Conservation (phyloP, 1,139 yeast species). For the Suhomyces ambrosiae region DNA sequence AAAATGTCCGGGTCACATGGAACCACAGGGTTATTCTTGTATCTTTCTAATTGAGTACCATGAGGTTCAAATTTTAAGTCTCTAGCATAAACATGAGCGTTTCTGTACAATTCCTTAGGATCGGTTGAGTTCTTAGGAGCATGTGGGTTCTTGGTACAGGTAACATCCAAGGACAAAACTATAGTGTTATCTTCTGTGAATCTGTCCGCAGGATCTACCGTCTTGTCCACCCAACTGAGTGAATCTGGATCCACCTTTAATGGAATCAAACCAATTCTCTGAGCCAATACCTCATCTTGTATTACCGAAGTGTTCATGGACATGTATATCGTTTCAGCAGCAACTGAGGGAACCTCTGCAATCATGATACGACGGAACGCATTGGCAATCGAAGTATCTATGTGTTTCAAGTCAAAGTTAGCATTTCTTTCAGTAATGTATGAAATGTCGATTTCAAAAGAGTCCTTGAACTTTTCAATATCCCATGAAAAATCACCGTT, state of each 20-base stretch:
- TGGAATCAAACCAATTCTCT: slow-evolving; percentile 90
- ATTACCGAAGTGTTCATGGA: slow-evolving; percentile 94
- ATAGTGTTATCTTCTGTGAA: slow-evolving; percentile 88
- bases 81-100: slow-evolving; percentile 83
- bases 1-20: slow-evolving; percentile 87
- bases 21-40: slow-evolving; percentile 68
- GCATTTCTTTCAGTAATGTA: slow-evolving; percentile 69
- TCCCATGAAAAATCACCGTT: slow-evolving; percentile 79
- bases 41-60: slow-evolving; percentile 76
- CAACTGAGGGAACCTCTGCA: slow-evolving; percentile 94
- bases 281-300: slow-evolving; percentile 96
- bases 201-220: slow-evolving; percentile 64
- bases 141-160: slow-evolving; percentile 82
- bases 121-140: slow-evolving; percentile 80
- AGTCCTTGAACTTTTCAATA: slow-evolving; percentile 72
- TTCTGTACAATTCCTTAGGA: slow-evolving; percentile 80
- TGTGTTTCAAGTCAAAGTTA: slow-evolving; percentile 81
- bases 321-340: slow-evolving; percentile 87
- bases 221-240: slow-evolving; percentile 72
- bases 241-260: slow-evolving; percentile 89
- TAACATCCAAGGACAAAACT: slow-evolving; percentile 76
- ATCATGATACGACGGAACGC: slow-evolving; percentile 98
- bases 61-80: slow-evolving; percentile 91
- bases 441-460: slow-evolving; percentile 69
- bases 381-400: slow-evolving; percentile 92